Base-by-base conservation (phyloP, 345 rosid genomes). In the Brassica juncea region DNA sequence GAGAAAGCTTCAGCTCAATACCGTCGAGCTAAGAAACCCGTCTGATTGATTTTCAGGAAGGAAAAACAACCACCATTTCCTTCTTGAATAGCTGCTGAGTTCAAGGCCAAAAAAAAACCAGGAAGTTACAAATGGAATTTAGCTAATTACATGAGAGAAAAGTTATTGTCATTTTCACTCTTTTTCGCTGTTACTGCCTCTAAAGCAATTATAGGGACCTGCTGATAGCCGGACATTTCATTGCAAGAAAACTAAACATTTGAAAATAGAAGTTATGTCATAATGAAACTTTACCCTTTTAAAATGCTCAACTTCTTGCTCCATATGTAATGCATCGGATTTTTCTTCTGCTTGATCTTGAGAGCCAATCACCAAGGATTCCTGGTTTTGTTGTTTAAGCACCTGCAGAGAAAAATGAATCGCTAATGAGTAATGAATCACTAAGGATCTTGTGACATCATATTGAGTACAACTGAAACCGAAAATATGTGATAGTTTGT, bases 1-100 rank as follows among this genome's bases (percentile, higher is more conserved):
- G 52, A 11, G 78, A 55, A 35, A 49, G 44, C 75, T 77, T 49
- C 39, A 19, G 58, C 6, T 52, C 12, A 11, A 11, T 55, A 64
- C 54, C 8, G 14, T 28, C 31, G 31, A 3, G 9, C 0, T 35
- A 10, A 64, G 21, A 54, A 5, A 15, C 37, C 81, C 39, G 42
- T 80, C 71, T 31, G 54, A n/a, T 25, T 77, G 11, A 6, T 66
- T 55, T 59, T 80, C 64, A 80, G 42, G 72, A 75, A 39, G 82
- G 83, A 54, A 62, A 55, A 39, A 85, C 77, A 74, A 86, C 71
- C 67, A 73, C 64, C 74, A 84, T 75, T 55, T 82, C 77, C 72
- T 84, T 83, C 74, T 76, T 77, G 77, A 84, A 84, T 67, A 85
- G 80, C 93, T 87, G 85, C 39, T 10, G 42, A 37, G 23, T 21